A percentile compares a stretch with the other conserved stretches of the same genome.
Evolutionary conservation across 768 basidiomycete genomes (phyloP).

Genomic region (Fomitopsis pulvina): DNA sequence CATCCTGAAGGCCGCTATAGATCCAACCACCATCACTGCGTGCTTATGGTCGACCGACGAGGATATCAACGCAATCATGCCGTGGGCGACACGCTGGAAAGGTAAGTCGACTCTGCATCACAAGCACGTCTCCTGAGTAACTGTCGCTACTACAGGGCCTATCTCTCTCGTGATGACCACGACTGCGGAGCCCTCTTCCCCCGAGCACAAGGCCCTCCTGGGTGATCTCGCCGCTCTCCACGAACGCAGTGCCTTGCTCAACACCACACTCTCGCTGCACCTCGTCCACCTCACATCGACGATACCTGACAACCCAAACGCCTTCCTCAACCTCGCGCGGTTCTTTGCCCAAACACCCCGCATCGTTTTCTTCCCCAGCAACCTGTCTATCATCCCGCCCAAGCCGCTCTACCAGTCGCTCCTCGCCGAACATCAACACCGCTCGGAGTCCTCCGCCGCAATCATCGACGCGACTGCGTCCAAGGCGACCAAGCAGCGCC

Average conservation of each 20-base stretch:
- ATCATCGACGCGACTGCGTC: neutral
- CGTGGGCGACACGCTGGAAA: slow-evolving; percentile 37
- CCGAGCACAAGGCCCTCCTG: slow-evolving; percentile 17
- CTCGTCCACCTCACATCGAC: slow-evolving; percentile 36
- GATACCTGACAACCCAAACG: slow-evolving; percentile 38
- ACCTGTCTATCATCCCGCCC: slow-evolving; percentile 25
- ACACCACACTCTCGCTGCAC: slow-evolving; percentile 34
- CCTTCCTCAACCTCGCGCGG: slow-evolving; percentile 58
- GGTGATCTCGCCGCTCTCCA: slow-evolving; percentile 12
- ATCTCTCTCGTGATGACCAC: slow-evolving; percentile 44
- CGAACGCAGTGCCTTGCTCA: slow-evolving; percentile 7
- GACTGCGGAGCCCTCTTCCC: slow-evolving; percentile 23
- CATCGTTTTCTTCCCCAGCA: slow-evolving; percentile 47
- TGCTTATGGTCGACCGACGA: slow-evolving; percentile 43
- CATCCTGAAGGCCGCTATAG: slow-evolving; percentile 8
- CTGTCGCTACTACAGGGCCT: slow-evolving; percentile 39
- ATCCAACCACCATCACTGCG: slow-evolving; percentile 29
- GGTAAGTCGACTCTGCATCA: slow-evolving; percentile 25
- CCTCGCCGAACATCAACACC: slow-evolving; percentile 6
- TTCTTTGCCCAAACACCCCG: slow-evolving; percentile 43
- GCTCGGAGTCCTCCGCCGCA: slow-evolving; percentile 4
- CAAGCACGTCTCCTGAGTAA: too few species aligned
- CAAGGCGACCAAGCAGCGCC: slow-evolving; percentile 6
- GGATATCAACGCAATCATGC: slow-evolving; percentile 26
- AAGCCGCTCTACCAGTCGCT: slow-evolving; percentile 19